Evolutionary conservation across 495 filamentous ascomycete genomes (phyloP), one percentile per base, ranked within the genome.

Genomic region (Penicillium ucsense): DNA sequence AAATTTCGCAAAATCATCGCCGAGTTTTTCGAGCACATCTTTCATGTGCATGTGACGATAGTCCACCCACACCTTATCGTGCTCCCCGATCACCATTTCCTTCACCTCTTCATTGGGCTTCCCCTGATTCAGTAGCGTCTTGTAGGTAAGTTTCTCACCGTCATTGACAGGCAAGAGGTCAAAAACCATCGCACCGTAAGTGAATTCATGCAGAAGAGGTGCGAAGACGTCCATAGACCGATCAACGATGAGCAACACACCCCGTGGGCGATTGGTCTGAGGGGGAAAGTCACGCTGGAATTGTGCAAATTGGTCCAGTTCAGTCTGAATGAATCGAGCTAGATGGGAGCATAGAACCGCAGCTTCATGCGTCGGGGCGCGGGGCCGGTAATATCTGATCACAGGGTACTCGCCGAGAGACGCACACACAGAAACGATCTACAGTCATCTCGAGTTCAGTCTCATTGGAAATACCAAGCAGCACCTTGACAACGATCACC

Each of bases 11-110:
- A 98, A 98, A 56, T 98, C 94, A 35, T 80, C 76, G 72, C 90
- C 92, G 46, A 98, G 70, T 64, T 88, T 94, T 50, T 87, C 89
- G 53, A 97, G 88, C 7, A 94, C 91, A 62, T 97, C 92, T 62
- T 92, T 94, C 94, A 98, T 98, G 61, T 97, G 92, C 47, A 83
- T 74, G 65, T 98, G 92, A 41, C 94, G 76, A 52, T 95, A 94
- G 45, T 87, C 83, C 10, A 94, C 80, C 92, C 92, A 98, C 31
- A 98, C 82, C 52, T 80, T 84, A 62, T 98, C 92, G 41, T 89
- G 82, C 38, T 98, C 92, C 31, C 72, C 73, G 41, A 98, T 85
- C 49, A 90, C 85, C 76, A 95, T 84, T 10, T 96, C 89, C 65
- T 94, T 96, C 43, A 82, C 74, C 53, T 92, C 80, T 35, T 82